Evolutionary conservation across 495 filamentous ascomycete species (phyloP), one percentile per base, ranked within the genome.

Genomic region (Astrothelium subdiscretum): DNA sequence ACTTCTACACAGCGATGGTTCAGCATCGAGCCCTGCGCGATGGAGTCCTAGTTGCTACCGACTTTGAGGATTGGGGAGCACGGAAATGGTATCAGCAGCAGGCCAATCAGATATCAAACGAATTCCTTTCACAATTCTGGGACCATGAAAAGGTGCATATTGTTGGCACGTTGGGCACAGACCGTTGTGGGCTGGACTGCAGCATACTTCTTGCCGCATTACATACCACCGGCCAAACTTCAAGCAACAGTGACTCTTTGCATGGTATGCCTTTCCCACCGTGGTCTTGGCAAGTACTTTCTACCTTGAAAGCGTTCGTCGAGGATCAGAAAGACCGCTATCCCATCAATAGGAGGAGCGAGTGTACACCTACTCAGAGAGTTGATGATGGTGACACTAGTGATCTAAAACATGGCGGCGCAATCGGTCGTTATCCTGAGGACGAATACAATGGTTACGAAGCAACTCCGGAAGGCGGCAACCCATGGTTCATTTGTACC

Each of bases 1-100:
- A 80, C 32, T 85, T 86, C 73, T 87, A 85, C 67, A 86, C 83
- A 5, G 76, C 78, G 4, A 80, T 81, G 54, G 80, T 79, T 6
- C 81, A 85, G 63, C 74, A 79, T 59, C 75, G 70, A 18, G 75
- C 75, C 0, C 43, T 77, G 27, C 60, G 67, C 10, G 71, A 77
- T 32, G 75, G 75, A 2, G 65, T 70, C 10, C 64, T 70, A 22
- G 64, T 77, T 18, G 74, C 74, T 0, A 42, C 31, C 6, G 58
- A 68, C 0, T 71, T 75, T 48, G 62, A 59, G 3, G 74, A 77
- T 64, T 26, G 48, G 2, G 67, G 73, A 29, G 74, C 73, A 10
- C 69, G 70, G 26, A 44, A 63, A 27, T 77, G 74, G 74, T 77
- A 77, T 58, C 51, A 59, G 27, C 22, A 63, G 27, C 74, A 77